A percentile compares a stretch with the other conserved stretches of the same genome.
Conservation (phyloP, 768 basidiomycete species). For the Lactarius hatsudake region DNA sequence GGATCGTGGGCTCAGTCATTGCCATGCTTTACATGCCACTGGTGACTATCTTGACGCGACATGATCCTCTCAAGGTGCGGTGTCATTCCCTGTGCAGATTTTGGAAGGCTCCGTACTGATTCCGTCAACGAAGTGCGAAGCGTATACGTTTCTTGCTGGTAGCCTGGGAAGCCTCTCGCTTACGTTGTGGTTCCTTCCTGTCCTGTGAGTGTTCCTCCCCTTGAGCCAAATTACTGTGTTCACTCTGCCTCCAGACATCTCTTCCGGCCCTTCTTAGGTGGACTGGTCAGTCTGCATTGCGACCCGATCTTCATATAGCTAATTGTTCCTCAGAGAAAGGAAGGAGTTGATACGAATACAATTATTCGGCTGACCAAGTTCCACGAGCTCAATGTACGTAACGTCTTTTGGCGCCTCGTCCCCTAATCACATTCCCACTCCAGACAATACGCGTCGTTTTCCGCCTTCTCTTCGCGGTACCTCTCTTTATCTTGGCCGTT, state of each 20-base stretch:
- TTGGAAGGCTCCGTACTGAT: conserved; percentile 2
- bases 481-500: conserved; percentile 61
- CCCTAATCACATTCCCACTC: neutral
- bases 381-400: conserved; percentile 75
- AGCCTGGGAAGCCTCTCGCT: conserved; percentile 64
- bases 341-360: conserved; percentile 62
- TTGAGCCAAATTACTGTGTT: conserved; percentile 9
- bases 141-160: conserved; percentile 66
- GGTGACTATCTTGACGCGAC: conserved; percentile 60
- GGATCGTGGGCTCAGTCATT: conserved; percentile 61
- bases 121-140: conserved; percentile 53
- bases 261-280: conserved; percentile 63
- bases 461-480: conserved; percentile 67
- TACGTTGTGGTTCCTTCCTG: conserved; percentile 73
- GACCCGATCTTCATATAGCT: conserved; percentile 6
- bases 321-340: conserved; percentile 42
- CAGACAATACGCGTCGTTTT: conserved; percentile 71
- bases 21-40: conserved; percentile 68
- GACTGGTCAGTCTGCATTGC: conserved; percentile 45
- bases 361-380: conserved; percentile 75
- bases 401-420: neutral
- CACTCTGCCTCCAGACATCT: conserved; percentile 43
- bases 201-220: conserved; percentile 46
- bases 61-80: conserved; percentile 55
- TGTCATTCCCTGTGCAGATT: neutral